phyloP scores from a whole-genome alignment of 2,329 filamentous ascomycete genomes.

The Epichloe aotearoae region DNA sequence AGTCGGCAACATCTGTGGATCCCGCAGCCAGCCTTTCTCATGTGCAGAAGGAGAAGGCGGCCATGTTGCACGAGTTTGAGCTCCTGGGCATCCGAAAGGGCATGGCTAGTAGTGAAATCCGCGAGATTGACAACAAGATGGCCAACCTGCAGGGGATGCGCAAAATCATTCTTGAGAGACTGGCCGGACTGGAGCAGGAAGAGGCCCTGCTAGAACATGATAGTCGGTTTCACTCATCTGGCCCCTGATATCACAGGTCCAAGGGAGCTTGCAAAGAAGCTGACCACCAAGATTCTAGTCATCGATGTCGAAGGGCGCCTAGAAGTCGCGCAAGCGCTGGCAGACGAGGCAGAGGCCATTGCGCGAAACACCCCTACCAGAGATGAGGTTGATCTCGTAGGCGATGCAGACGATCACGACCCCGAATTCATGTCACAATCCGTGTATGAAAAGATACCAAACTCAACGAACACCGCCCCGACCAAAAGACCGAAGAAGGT shows the following conservation, averaged over 20 bases:
- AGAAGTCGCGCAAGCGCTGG: slow-evolving; percentile 46
- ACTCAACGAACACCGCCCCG: slow-evolving; percentile 34
- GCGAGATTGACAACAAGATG: slow-evolving; percentile 94
- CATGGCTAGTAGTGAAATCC: slow-evolving; percentile 93
- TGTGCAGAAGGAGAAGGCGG: slow-evolving; percentile 67
- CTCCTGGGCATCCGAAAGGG: slow-evolving; percentile 89
- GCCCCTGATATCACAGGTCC: not conserved
- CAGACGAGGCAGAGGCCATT: slow-evolving; percentile 44
- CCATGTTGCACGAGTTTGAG: slow-evolving; percentile 73
- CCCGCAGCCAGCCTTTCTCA: slow-evolving; percentile 55
- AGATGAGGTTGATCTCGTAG: slow-evolving; percentile 39
- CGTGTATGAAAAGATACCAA: slow-evolving; percentile 83
- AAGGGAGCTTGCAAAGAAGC: not conserved
- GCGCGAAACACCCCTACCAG: slow-evolving; percentile 37
- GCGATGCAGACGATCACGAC: slow-evolving; percentile 35
- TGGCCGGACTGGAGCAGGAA: slow-evolving; percentile 80
- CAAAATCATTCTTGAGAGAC: slow-evolving; percentile 73
- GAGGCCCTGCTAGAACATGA: slow-evolving; percentile 85
- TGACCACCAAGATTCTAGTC: slow-evolving; percentile 26
- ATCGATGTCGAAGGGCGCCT: slow-evolving; percentile 48
- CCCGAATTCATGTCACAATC: slow-evolving; percentile 88
- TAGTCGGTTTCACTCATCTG: slow-evolving; percentile 36
- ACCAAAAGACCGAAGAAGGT: slow-evolving; percentile 37
- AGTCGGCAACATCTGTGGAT: slow-evolving; percentile 40
- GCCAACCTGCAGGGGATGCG: slow-evolving; percentile 87